Conservation (phyloP, 2,329 filamentous ascomycete species). For the Diaporthe eres region DNA sequence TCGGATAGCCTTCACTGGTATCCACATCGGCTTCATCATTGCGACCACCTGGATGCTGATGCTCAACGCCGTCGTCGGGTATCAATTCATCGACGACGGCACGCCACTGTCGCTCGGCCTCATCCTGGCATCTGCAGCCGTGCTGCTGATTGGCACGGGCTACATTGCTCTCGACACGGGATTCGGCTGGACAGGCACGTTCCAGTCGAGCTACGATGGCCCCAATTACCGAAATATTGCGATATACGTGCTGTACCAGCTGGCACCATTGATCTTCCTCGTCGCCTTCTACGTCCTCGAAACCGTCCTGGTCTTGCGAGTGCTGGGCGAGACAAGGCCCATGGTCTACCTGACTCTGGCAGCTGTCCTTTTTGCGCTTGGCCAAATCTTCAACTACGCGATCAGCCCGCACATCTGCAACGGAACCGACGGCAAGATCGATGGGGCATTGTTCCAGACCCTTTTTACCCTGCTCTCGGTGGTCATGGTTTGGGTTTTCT, state of each 20-base stretch:
- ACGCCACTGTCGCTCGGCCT: slow-evolving; percentile 87
- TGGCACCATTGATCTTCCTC: slow-evolving; percentile 90
- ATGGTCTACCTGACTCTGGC: slow-evolving; percentile 88
- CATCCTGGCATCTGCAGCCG: slow-evolving; percentile 76
- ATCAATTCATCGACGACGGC: slow-evolving; percentile 93
- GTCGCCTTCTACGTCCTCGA: slow-evolving; percentile 90
- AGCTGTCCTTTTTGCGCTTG: slow-evolving; percentile 86
- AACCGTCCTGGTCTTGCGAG: slow-evolving; percentile 82
- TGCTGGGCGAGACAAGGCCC: slow-evolving; percentile 91
- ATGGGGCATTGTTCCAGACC: slow-evolving; percentile 93
- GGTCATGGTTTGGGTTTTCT: slow-evolving; percentile 91
- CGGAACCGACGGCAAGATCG: slow-evolving; percentile 86
- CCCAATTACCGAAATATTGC: slow-evolving; percentile 80
- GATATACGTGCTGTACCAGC: slow-evolving; percentile 94
- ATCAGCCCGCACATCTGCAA: slow-evolving; percentile 92
- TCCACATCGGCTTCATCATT: slow-evolving; percentile 90
- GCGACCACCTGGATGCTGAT: slow-evolving; percentile 92
- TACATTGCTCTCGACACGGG: slow-evolving; percentile 97
- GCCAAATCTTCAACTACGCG: slow-evolving; percentile 96
- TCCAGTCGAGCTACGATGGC: slow-evolving; percentile 70
- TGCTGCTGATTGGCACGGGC: slow-evolving; percentile 89
- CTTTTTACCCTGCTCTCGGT: slow-evolving; percentile 91
- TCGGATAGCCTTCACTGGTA: slow-evolving; percentile 86
- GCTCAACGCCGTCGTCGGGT: slow-evolving; percentile 92
- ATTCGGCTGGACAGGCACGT: slow-evolving; percentile 86